Evolutionary conservation across 1,284 basidiomycete genomes (phyloP), one percentile per base, ranked within the genome.

Genomic region (Moniliophthora roreri): DNA sequence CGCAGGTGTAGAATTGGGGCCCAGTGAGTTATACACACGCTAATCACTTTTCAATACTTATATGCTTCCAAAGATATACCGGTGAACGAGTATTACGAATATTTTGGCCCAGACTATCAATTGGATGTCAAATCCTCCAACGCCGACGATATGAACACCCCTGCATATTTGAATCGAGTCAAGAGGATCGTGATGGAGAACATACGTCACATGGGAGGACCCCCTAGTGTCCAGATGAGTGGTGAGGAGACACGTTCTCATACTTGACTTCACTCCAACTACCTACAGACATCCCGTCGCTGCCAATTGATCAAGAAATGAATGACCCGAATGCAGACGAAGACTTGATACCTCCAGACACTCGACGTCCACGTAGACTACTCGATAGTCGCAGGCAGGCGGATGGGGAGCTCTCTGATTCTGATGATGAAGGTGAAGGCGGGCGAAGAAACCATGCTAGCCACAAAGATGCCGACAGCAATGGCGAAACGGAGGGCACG

Each of bases 71-170:
- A 65, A 94, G 93, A 92, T 63, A 95, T 98, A 51, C 95, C 95
- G 0, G 90, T 95, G 59, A 98, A 98, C 65, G 95, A 98, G 71
- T 98, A 99, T 73, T 98, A 97, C 69, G 96, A 99, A 69, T 99
- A 99, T 73, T 99, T 98, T 69, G 97, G 97, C 0, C 97, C 97
- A 1, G 93, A 97, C 64, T 98, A 99, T 65, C 86, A 94, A 63
- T 81, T 99, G n/a, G 95, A 99, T 66, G 97, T 99, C 23, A 91
- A 91, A 60, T 78, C 95, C 4, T 96, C 93, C 28, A 99, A 99
- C 68, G 93, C 95, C 66, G 94, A 98, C 62, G 95, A 99, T 65
- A 78, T 96, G 74, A 99, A 99, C 67, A 93, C 93, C 1, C 84
- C 84, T 8, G 90, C 91, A 60, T 99, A 99, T 67, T 78, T 99